Evolutionary conservation across 2,329 filamentous ascomycete genomes (phyloP), one percentile per base, ranked within the genome.

Genomic region (Colletotrichum magnum): DNA sequence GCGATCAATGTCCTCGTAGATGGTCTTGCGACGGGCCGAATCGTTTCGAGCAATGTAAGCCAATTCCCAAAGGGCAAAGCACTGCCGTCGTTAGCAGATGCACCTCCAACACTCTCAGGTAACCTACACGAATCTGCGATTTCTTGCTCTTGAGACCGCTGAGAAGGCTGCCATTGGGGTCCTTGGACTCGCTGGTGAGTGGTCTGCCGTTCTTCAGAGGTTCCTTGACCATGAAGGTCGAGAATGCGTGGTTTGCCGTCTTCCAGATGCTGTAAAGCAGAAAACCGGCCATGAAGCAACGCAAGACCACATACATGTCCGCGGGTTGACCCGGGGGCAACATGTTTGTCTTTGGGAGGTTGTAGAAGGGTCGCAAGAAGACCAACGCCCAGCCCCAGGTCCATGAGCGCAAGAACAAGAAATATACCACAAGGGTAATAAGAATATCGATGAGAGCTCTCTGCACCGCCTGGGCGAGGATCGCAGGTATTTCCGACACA

Each of bases 41-140:
- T 93, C 95, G 62, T 89, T 87, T 65, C 92, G 88, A 45, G 93
- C 91, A 73, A 98, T 97, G 64, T 93, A 86, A 36, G 90, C 89
- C 32, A 98, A 84, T 77, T 98, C 95, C 95, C 95, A 97, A 79
- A 97, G 92, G 16, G 95, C 95, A 78, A 97, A 97, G 0, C 69
- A 69, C 71, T 72, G 9, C 5, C 3, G 6, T 10, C n/a, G 53
- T 69, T 15, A 71, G 69, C 45, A 12, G 5, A 26, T 21, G 5
- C 4, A 36, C 2, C 4, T 24, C 6, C 9, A 47, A 26, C n/a
- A 28, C 7, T 15, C 77, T 36, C 32, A 10, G 32, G 32, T 36
- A 36, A 36, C 85, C 74, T 81, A 92, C 92, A 80, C 89, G 91
- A 69, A 93, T 90, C 10, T 93, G 85, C 9, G 93, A 86, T 79